Percentiles rank a stretch among this genome's conserved stretches.
These are phyloP conservation scores for Amanita subjunquillea DNA, from an alignment of 768 basidiomycete genomes.

Conservation along the genomic window DNA sequence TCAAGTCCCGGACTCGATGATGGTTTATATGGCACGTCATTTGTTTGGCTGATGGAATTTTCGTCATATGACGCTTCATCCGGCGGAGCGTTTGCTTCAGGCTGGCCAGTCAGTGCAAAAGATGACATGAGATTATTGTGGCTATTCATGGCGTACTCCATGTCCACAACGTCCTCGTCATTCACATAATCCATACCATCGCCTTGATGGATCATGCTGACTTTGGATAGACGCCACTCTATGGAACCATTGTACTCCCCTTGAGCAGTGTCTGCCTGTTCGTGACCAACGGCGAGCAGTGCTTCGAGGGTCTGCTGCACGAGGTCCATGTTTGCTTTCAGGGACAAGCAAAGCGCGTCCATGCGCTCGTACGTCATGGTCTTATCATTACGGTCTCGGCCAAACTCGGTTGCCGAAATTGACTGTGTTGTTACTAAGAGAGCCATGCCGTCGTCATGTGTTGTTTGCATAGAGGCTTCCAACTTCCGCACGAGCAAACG, in stretches of 20 bases:
- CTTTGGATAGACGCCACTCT: conserved; percentile 66
- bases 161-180: conserved; percentile 44
- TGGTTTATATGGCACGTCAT: neutral
- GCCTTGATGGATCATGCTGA: conserved; percentile 45
- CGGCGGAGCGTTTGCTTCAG: neutral
- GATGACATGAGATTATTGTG: neutral
- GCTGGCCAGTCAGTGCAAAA: neutral
- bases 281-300: conserved; percentile 52
- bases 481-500: conserved; percentile 56
- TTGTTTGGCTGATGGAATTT: neutral
- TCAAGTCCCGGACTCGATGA: conserved; percentile 15
- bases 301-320: conserved; percentile 52
- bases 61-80: neutral
- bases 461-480: conserved; percentile 59
- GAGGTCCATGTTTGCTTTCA: conserved; percentile 46
- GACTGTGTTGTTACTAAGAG: conserved; percentile 52
- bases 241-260: conserved; percentile 69
- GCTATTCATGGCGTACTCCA: conserved; percentile 39
- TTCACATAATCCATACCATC: conserved; percentile 22
- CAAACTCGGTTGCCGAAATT: conserved; percentile 27
- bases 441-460: conserved; percentile 61
- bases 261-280: conserved; percentile 60
- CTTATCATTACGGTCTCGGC: conserved; percentile 20
- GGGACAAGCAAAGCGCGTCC: conserved; percentile 36
- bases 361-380: conserved; percentile 32